Conservation (phyloP, 441 rosid genomes). For the Lepidium campestre region DNA sequence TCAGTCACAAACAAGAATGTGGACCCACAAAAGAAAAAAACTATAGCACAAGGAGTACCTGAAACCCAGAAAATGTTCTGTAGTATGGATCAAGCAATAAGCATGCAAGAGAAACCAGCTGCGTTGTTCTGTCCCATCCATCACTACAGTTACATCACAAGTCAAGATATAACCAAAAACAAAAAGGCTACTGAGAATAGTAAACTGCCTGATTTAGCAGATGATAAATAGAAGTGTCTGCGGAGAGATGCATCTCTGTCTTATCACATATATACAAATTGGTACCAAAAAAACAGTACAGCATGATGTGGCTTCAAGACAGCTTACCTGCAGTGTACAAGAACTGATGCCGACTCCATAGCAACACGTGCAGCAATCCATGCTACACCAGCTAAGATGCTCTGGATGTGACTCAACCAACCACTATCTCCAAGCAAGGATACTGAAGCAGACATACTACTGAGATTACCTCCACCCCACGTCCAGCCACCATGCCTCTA, state of each 20-base stretch:
- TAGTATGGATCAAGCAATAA: slow-evolving; percentile 96
- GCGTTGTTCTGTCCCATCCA: slow-evolving; percentile 99
- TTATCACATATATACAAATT: background rate
- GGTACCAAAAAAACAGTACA: background rate
- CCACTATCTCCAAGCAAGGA: slow-evolving; percentile 97
- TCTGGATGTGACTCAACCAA: slow-evolving; percentile 97
- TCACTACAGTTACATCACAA: slow-evolving; percentile 50
- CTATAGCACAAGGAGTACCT: slow-evolving; percentile 44
- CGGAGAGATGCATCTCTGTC: slow-evolving; percentile 8
- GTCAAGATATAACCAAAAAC: background rate
- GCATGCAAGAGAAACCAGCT: slow-evolving; percentile 90
- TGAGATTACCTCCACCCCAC: slow-evolving; percentile 99
- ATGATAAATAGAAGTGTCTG: background rate
- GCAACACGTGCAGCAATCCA: slow-evolving; percentile 98
- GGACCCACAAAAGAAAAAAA: background rate
- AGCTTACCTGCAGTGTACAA: slow-evolving; percentile 94
- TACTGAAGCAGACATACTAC: slow-evolving; percentile 99
- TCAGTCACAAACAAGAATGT: background rate
- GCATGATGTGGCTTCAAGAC: slow-evolving; percentile 11
- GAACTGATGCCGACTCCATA: slow-evolving; percentile 92
- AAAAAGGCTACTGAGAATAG: background rate
- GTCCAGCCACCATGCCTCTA: slow-evolving; percentile 99
- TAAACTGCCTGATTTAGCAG: background rate
- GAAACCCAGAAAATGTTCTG: slow-evolving; percentile 92
- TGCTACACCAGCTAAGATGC: slow-evolving; percentile 95